Evolutionary conservation across 2,329 filamentous ascomycete genomes (phyloP).

Genomic region (Colletotrichum chlorophyti): DNA sequence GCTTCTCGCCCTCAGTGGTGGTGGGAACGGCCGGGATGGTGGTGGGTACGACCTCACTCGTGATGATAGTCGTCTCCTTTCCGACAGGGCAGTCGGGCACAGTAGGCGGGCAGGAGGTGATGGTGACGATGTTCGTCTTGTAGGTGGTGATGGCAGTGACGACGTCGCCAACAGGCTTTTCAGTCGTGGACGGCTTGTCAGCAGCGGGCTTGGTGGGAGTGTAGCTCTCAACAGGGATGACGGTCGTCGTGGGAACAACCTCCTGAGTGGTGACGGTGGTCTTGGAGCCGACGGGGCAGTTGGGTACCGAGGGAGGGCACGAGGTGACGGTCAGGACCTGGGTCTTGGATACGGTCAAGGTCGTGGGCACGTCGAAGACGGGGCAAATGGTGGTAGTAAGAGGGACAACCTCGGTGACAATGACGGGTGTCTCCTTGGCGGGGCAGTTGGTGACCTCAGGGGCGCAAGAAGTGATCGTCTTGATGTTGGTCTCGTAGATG

Average conservation of each 20-base stretch:
- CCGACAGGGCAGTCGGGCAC: constrained; percentile 45
- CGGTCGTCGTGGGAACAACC: constrained; percentile 9
- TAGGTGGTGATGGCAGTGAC: constrained; percentile 44
- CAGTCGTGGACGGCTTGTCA: too few relatives aligned
- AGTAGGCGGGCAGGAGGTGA: constrained; percentile 60
- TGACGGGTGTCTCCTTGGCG: constrained; percentile 10
- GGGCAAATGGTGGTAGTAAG: constrained; percentile 55
- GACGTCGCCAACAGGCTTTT: too few relatives aligned
- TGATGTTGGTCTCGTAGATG: constrained; percentile 23
- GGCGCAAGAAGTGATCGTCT: constrained; percentile 29
- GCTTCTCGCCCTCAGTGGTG: constrained; percentile 9
- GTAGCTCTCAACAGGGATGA: constrained; percentile 25
- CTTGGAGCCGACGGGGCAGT: constrained; percentile 32
- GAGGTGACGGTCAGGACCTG: constrained; percentile 38
- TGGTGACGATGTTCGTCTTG: constrained; percentile 43
- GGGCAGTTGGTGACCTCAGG: constrained; percentile 20
- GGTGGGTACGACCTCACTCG: constrained; percentile 45
- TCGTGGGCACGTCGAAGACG: constrained; percentile 30
- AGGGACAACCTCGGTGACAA: constrained; percentile 41
- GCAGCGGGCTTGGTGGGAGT: constrained; percentile 8
- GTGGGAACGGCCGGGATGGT: neutral
- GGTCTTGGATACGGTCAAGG: constrained; percentile 31
- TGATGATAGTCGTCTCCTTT: constrained; percentile 41
- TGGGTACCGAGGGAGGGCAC: constrained; percentile 32
- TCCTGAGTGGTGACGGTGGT: constrained; percentile 24